Base-by-base conservation (phyloP, 1,284 basidiomycete genomes). In the Afroboletus lepidellus region DNA sequence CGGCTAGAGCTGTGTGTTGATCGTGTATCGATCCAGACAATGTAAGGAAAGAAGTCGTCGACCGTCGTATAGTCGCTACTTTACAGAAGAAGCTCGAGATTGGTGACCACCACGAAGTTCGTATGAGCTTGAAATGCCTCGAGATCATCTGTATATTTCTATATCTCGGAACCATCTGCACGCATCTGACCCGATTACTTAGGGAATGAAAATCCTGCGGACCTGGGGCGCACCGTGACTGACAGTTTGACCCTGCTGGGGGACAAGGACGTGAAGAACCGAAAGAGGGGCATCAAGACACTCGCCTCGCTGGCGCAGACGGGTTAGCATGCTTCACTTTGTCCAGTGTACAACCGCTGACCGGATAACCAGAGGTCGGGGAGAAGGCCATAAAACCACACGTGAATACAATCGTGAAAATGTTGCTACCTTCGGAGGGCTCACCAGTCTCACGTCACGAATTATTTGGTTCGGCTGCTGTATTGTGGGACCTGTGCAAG, bases 401-500 rank as follows among this genome's bases (percentile, higher is more conserved):
- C 16, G 32, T 33, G 32, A 33, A 16, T 16, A n/a, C 2, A 7
- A 33, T 33, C 13, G 32, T 33, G 32, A 7, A n/a, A 33, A 59
- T 51, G 38, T 42, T 56, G 8, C 42, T 46, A 8, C 49, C 41
- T 0, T 16, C 27, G 12, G 5, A 15, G 9, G 7, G n/a, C 0
- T 4, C 47, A 8, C 12, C 41, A 8, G 8, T 9, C 11, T 6
- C 21, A 15, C 43, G 23, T 18, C 24, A 25, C n/a, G 29, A 32
- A n/a, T 16, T 48, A 3, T 50, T 32, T 5, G 42, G 50, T 5
- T 32, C 48, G 15, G 7, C 27, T 3, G 24, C 51, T 15, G 48
- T 27, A 0, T 6, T 57, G 39, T 48, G 51, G 13, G 27, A 2
- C 5, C 24, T 57, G 37, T 55, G 29, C n/a, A 58, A 30, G 36